Percentiles rank a stretch among this genome's conserved stretches.
These are phyloP conservation scores for Yamadazyma sp. DNA, from an alignment of 1,139 yeast genomes.

Conservation along the genomic window DNA sequence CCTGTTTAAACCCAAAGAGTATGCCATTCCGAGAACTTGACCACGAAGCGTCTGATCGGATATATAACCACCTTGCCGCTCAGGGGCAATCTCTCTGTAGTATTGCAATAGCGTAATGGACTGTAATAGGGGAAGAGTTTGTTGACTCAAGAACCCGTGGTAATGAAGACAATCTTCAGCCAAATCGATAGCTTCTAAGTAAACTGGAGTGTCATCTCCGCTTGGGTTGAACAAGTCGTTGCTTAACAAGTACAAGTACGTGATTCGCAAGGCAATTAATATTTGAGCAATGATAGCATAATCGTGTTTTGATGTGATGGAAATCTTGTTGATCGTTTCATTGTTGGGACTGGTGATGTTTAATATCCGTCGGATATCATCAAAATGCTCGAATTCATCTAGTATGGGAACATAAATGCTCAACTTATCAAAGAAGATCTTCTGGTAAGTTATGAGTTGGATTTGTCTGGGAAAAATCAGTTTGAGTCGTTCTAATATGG, in stretches of 20 bases:
- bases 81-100: conserved; percentile 32
- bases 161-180: conserved; percentile 36
- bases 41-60: conserved; percentile 26
- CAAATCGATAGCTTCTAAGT: conserved; percentile 29
- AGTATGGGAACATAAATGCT: conserved; percentile 49
- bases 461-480: conserved; percentile 9
- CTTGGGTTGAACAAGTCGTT: conserved; percentile 14
- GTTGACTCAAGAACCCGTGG: conserved; percentile 37
- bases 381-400: conserved; percentile 30
- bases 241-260: conserved; percentile 25
- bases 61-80: conserved; percentile 24
- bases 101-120: conserved; percentile 34
- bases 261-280: conserved; percentile 23
- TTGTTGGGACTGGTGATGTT: conserved; percentile 17
- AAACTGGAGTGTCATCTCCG: conserved; percentile 19
- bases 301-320: conserved; percentile 23
- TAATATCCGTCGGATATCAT: neutral
- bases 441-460: conserved; percentile 11
- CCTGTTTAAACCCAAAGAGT: conserved; percentile 51
- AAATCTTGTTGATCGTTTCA: conserved; percentile 19
- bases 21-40: conserved; percentile 48
- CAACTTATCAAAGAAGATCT: conserved; percentile 36
- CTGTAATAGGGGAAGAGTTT: conserved; percentile 49
- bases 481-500: conserved; percentile 7
- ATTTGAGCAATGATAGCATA: conserved; percentile 28